Evolutionary conservation across 164 flowering plant genomes (phyloP).

Genomic region (Paratinospora sagittata): DNA sequence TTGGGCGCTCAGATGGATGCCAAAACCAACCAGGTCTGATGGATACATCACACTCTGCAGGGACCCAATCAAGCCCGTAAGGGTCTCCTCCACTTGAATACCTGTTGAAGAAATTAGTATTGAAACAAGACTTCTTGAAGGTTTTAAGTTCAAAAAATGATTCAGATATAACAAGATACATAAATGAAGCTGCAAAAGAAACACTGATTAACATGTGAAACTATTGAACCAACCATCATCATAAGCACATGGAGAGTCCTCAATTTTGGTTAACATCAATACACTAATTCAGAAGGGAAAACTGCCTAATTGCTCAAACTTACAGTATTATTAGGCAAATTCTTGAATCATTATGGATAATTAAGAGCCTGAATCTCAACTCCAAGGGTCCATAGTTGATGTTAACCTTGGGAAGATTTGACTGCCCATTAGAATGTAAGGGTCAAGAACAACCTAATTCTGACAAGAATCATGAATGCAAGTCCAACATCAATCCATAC

Average conservation of each 20-base stretch:
- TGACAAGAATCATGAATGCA: background rate
- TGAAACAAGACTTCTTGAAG: background rate
- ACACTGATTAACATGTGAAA: background rate
- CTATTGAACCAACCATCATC: background rate
- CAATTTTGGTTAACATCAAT: background rate
- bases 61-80: conserved; percentile 84
- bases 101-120: conserved; percentile 39
- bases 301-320: too few species aligned
- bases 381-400: background rate
- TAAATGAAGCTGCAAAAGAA: background rate
- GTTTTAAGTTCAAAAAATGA: background rate
- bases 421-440: background rate
- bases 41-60: conserved; percentile 96
- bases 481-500: background rate
- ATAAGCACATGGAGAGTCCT: background rate
- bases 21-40: conserved; percentile 99
- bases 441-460: background rate
- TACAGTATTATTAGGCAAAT: too few species aligned
- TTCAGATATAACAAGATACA: background rate
- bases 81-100: conserved; percentile 69
- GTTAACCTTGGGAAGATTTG: background rate
- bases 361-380: background rate
- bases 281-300: background rate
- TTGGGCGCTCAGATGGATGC: conserved; percentile 83
- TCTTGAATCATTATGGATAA: background rate